A percentile compares a stretch with the other conserved stretches of the same genome.
These are phyloP conservation scores for Asterochloris erici DNA, from an alignment of 139 green algal genomes.

Conservation along the genomic window DNA sequence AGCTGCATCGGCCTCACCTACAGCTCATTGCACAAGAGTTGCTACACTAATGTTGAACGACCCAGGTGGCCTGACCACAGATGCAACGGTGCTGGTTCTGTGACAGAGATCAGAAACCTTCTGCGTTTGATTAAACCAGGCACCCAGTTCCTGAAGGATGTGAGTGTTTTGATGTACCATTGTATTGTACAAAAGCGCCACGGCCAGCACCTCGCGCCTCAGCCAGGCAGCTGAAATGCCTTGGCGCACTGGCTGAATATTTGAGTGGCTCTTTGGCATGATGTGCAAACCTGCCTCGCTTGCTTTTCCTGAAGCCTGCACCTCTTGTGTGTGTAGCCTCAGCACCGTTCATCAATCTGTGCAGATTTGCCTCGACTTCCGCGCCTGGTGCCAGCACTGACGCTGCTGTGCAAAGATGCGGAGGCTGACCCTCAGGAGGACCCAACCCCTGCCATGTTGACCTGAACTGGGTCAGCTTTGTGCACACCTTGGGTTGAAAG, in stretches of 20 bases:
- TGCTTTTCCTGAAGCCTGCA: neutral
- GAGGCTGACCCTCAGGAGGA: slow-evolving; percentile 30
- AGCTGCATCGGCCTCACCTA: neutral
- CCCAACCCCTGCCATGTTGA: neutral
- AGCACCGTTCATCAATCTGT: neutral
- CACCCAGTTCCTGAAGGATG: too few species aligned
- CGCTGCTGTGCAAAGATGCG: slow-evolving; percentile 64
- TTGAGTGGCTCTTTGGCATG: neutral
- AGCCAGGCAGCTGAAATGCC: too few species aligned
- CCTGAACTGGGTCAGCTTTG: neutral
- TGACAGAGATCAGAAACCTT: too few species aligned
- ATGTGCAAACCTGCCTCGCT: neutral
- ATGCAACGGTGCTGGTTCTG: neutral
- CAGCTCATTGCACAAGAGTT: neutral
- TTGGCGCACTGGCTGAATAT: neutral
- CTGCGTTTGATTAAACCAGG: neutral
- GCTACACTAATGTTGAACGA: neutral
- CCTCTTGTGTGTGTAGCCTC: neutral
- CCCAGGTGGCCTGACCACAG: neutral
- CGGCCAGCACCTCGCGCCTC: too few species aligned
- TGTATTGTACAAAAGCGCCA: too few species aligned
- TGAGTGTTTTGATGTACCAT: too few species aligned
- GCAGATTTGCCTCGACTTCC: slow-evolving; percentile 60
- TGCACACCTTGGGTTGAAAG: too few species aligned
- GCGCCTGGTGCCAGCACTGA: slow-evolving; percentile 45